These are phyloP conservation scores for Hypericum androsaemum DNA, from an alignment of 345 rosid genomes.

Conservation along the genomic window DNA sequence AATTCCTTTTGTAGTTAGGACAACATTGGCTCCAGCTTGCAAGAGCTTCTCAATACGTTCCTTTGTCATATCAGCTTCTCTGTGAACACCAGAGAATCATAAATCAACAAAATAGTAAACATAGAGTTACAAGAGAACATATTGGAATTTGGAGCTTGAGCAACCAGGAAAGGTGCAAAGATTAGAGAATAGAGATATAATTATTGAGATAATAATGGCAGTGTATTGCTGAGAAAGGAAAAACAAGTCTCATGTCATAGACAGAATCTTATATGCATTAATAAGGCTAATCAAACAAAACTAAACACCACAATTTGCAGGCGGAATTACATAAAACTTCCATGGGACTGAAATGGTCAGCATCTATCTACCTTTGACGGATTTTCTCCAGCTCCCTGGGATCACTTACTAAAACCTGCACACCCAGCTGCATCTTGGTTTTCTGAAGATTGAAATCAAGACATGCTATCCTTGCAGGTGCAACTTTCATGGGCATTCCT, in stretches of 20 bases:
- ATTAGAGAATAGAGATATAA: too few species aligned
- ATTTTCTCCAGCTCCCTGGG: conserved; percentile 98
- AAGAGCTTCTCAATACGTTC: conserved; percentile 90
- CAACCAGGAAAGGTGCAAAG: too few species aligned
- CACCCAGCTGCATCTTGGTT: conserved; percentile 93
- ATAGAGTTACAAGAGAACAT: too few species aligned
- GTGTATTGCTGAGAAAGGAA: too few species aligned
- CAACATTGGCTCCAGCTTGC: conserved; percentile 96
- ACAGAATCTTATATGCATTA: too few species aligned
- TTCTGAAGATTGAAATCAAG: conserved; percentile 96
- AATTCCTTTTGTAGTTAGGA: conserved; percentile 90
- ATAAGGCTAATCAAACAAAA: too few species aligned
- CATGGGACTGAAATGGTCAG: neutral
- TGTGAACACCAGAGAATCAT: conserved; percentile 21
- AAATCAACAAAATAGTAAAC: too few species aligned
- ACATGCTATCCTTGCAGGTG: conserved; percentile 87
- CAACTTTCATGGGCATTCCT: conserved; percentile 89
- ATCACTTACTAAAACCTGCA: conserved; percentile 84
- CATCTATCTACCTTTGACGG: conserved; percentile 59
- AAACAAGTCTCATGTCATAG: too few species aligned
- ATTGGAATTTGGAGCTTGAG: too few species aligned
- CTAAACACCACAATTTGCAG: too few species aligned
- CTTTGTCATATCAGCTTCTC: conserved; percentile 95
- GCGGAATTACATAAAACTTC: neutral
- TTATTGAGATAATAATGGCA: too few species aligned